A percentile compares a stretch with the other conserved stretches of the same genome.
These are phyloP conservation scores for Solanum sitiens DNA, from an alignment of 257 asterid species.

Conservation along the genomic window DNA sequence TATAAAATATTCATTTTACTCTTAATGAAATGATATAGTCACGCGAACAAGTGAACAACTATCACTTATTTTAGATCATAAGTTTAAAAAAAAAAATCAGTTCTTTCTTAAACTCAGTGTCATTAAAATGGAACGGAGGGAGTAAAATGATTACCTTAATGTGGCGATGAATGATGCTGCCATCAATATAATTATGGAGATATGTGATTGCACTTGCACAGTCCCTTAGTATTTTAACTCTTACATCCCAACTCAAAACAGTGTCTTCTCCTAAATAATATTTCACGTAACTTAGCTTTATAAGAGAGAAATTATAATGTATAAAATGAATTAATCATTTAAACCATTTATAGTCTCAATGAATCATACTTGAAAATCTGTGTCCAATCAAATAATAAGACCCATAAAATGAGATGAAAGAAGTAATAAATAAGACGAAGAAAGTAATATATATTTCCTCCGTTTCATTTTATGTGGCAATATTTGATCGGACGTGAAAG, in stretches of 20 bases:
- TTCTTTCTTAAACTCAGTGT: too few relatives aligned
- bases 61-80: too few relatives aligned
- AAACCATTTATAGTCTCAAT: slow-evolving; percentile 10
- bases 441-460: too few relatives aligned
- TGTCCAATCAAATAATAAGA: not conserved
- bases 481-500: too few relatives aligned
- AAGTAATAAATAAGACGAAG: not conserved
- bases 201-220: slow-evolving; percentile 67
- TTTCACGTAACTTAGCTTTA: not conserved
- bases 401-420: not conserved
- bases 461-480: too few relatives aligned
- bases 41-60: too few relatives aligned
- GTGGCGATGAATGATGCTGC: slow-evolving; percentile 73
- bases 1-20: too few relatives aligned
- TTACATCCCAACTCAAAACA: slow-evolving; percentile 44
- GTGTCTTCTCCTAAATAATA: slow-evolving; percentile 44
- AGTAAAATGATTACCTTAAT: slow-evolving; percentile 35
- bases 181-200: slow-evolving; percentile 54
- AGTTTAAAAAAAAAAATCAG: too few relatives aligned
- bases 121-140: too few relatives aligned
- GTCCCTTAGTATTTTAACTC: slow-evolving; percentile 55
- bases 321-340: slow-evolving; percentile 8
- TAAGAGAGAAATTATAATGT: not conserved
- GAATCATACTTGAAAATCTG: not conserved
- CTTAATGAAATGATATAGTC: too few relatives aligned